Conservation (phyloP, 2,329 filamentous ascomycete genomes). For the Cercospora sesami region DNA sequence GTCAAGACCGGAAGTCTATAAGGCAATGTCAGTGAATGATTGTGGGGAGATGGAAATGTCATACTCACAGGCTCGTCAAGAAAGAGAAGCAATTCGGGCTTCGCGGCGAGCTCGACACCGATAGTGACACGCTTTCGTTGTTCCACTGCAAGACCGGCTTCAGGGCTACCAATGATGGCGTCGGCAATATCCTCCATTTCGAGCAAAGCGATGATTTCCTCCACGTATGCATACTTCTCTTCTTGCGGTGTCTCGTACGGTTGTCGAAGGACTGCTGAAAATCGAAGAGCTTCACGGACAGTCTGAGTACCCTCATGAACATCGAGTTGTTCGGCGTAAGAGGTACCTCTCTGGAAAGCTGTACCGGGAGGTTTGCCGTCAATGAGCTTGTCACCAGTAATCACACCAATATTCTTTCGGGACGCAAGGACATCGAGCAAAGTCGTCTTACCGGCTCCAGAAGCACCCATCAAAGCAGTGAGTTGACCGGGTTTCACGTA, state of each 20-base stretch:
- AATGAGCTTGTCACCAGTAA: conserved; percentile 62
- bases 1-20: conserved; percentile 67
- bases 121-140: conserved; percentile 68
- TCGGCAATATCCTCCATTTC: conserved; percentile 67
- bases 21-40: not conserved
- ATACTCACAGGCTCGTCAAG: conserved; percentile 63
- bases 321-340: conserved; percentile 66
- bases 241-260: conserved; percentile 57
- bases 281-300: conserved; percentile 66
- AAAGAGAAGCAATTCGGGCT: conserved; percentile 73
- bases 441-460: conserved; percentile 81
- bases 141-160: conserved; percentile 63
- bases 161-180: conserved; percentile 63
- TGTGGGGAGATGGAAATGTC: not conserved
- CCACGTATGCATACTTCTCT: conserved; percentile 66
- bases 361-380: conserved; percentile 56
- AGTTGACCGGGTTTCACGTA: conserved; percentile 53
- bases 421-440: conserved; percentile 73
- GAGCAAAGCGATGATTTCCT: conserved; percentile 64
- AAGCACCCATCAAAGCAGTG: conserved; percentile 55
- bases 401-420: conserved; percentile 65
- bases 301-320: conserved; percentile 63
- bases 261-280: conserved; percentile 65
- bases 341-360: conserved; percentile 64
- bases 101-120: conserved; percentile 60